Percentiles rank a stretch among this genome's conserved stretches.
Conservation (phyloP, 2,329 filamentous ascomycete genomes). For the Aspergillus latus region DNA sequence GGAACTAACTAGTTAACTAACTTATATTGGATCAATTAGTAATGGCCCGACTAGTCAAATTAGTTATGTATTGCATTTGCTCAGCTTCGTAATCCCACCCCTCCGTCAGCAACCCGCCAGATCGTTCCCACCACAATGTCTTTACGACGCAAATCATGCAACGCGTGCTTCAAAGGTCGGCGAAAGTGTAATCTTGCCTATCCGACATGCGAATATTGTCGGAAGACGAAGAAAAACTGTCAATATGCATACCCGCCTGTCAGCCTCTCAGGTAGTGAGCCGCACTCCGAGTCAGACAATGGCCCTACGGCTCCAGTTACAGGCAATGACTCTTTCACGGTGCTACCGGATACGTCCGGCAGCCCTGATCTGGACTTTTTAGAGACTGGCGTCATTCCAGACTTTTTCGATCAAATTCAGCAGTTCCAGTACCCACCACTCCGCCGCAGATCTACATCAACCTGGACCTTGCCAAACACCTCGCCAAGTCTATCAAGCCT, state of each 20-base stretch:
- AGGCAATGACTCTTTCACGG: background rate
- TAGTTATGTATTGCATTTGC: too few species aligned
- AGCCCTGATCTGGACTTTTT: background rate
- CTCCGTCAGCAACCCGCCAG: background rate
- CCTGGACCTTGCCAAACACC: background rate
- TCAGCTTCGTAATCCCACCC: too few species aligned
- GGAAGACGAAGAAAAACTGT: slow-evolving; percentile 1
- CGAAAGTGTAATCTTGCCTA: slow-evolving; percentile 6
- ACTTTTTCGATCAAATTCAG: background rate
- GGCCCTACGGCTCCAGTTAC: background rate
- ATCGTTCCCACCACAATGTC: background rate
- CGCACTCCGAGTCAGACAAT: too few species aligned
- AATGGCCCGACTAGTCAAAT: too few species aligned
- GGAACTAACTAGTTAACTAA: too few species aligned
- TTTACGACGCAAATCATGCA: slow-evolving; percentile 7
- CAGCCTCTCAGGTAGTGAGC: background rate
- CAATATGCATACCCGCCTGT: slow-evolving; percentile 7
- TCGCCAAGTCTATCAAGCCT: background rate
- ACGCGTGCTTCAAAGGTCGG: slow-evolving; percentile 6
- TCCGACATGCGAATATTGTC: slow-evolving; percentile 2
- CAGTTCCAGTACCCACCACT: too few species aligned
- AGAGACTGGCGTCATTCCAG: background rate
- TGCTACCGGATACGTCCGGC: background rate
- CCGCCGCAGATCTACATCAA: background rate
- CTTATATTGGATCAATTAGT: too few species aligned